These are phyloP conservation scores for Crithidia brevicula DNA, from an alignment of 208 protist species.

Conservation along the genomic window DNA sequence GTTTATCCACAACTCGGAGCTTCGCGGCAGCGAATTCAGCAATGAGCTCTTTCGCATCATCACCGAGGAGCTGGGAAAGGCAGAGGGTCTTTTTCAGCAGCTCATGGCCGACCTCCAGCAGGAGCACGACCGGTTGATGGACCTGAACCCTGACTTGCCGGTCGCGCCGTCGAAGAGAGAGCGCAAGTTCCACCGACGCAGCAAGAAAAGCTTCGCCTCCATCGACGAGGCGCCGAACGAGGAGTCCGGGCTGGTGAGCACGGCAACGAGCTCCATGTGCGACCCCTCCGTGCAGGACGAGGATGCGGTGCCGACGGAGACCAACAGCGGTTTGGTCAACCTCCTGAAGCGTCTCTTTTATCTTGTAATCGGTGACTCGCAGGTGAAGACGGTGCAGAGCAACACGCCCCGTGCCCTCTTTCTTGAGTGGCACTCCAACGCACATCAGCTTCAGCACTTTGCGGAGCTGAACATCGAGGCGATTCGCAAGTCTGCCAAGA, in stretches of 20 bases:
- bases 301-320: slow-evolving; percentile 10
- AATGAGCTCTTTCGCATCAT: slow-evolving; percentile 79
- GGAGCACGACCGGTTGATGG: slow-evolving; percentile 68
- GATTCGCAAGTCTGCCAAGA: slow-evolving; percentile 87
- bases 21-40: slow-evolving; percentile 77
- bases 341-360: slow-evolving; percentile 74
- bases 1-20: slow-evolving; percentile 73
- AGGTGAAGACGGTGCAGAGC: slow-evolving; percentile 54
- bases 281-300: slow-evolving; percentile 41
- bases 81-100: slow-evolving; percentile 74
- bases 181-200: slow-evolving; percentile 65
- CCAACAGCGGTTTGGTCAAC: slow-evolving; percentile 29
- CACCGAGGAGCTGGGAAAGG: slow-evolving; percentile 70
- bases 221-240: slow-evolving; percentile 31
- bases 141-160: slow-evolving; percentile 58
- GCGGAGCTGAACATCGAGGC: slow-evolving; percentile 90
- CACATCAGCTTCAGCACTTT: slow-evolving; percentile 90
- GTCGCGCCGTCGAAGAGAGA: slow-evolving; percentile 32
- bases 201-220: slow-evolving; percentile 15
- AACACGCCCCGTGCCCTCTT: slow-evolving; percentile 80
- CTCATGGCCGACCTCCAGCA: slow-evolving; percentile 80
- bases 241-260: slow-evolving; percentile 37
- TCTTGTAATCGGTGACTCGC: slow-evolving; percentile 82
- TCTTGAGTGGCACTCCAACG: slow-evolving; percentile 89
- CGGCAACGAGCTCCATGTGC: slow-evolving; percentile 36